Base-by-base conservation (phyloP, 305 asterid genomes). In the Fraxinus albicans region DNA sequence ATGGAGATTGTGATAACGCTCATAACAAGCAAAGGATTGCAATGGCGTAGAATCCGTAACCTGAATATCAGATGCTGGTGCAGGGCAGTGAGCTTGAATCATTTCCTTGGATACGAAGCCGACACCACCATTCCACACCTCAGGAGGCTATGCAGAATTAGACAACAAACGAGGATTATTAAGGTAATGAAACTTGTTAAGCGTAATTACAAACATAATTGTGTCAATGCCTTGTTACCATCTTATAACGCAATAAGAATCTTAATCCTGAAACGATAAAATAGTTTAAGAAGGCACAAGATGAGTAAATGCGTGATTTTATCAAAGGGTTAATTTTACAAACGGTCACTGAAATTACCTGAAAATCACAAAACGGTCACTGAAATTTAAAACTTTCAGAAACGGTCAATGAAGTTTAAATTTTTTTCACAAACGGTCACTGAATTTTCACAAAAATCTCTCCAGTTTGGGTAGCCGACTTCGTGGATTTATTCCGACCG, bases 21-120 rank as follows among this genome's bases (percentile, higher is more conserved):
- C 17, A 23, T 19, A 58, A 69, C 40, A 69, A 69, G 38, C 75
- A 29, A 15, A 65, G 13, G 15, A 23, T 65, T 69, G 75, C 21
- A 69, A 29, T 4, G n/a, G 75, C 29, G 4, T 65, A 69, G 36
- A 69, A 80, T 27, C 35, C 38, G 73, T 7, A 25, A 95, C 99
- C 98, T 90, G 86, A 77, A 95, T 88, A 79, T 93, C 97, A 25
- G 91, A 79, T 53, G 99, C 95, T 0, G 99, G 98, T 35, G 95
- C 89, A 17, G 99, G 99, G 81, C 92, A 90, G 80, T 94, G 94
- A 67, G 87, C 87, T 86, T 92, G 92, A 85, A 95, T 95, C 96
- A 95, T 95, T 90, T 95, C 99, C 93, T 95, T 90, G 19, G 97
- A 88, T 77, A 95, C 99, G 17, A 93, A 95, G 15, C 98, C 98